A percentile compares a stretch with the other conserved stretches of the same genome.
Conservation (phyloP, 2,329 filamentous ascomycete species). For the Apiospora saccharicola region DNA sequence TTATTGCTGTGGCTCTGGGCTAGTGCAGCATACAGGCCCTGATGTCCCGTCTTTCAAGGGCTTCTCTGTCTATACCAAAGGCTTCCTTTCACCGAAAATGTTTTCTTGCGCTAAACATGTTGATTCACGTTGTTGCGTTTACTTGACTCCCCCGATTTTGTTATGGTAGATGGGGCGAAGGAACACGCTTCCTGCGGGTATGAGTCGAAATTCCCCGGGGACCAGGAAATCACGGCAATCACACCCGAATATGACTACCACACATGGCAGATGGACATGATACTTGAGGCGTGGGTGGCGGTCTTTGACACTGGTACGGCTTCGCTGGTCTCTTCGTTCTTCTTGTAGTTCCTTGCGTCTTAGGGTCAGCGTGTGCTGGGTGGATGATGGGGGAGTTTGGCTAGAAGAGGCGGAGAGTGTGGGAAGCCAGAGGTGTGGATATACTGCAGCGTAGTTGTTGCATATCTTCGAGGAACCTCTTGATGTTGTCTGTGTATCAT, state of each 20-base stretch:
- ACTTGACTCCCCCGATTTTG: conserved; percentile 39
- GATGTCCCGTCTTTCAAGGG: conserved; percentile 30
- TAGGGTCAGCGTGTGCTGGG: conserved; percentile 23
- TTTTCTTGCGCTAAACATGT: conserved; percentile 23
- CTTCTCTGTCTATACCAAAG: conserved; percentile 41
- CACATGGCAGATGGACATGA: conserved; percentile 13
- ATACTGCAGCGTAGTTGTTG: conserved; percentile 22
- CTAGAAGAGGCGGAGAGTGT: conserved; percentile 19
- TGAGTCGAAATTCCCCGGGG: conserved; percentile 13
- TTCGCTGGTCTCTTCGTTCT: conserved; percentile 24
- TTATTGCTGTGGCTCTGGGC: conserved; percentile 36
- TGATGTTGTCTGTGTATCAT: conserved; percentile 26
- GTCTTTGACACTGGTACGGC: conserved; percentile 21
- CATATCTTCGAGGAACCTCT: conserved; percentile 17
- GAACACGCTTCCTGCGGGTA: conserved; percentile 29
- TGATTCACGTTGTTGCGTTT: conserved; percentile 36
- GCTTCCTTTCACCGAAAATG: conserved; percentile 31
- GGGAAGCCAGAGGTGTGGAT: conserved; percentile 21
- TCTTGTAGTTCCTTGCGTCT: conserved; percentile 22
- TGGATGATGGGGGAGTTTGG: conserved; percentile 1
- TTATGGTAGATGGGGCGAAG: conserved; percentile 45
- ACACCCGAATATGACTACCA: conserved; percentile 8
- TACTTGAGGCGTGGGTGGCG: conserved; percentile 22
- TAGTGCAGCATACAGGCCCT: conserved; percentile 34
- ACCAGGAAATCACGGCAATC: conserved; percentile 2